These are phyloP conservation scores for Cercophora samala DNA, from an alignment of 495 filamentous ascomycete genomes.

Conservation along the genomic window DNA sequence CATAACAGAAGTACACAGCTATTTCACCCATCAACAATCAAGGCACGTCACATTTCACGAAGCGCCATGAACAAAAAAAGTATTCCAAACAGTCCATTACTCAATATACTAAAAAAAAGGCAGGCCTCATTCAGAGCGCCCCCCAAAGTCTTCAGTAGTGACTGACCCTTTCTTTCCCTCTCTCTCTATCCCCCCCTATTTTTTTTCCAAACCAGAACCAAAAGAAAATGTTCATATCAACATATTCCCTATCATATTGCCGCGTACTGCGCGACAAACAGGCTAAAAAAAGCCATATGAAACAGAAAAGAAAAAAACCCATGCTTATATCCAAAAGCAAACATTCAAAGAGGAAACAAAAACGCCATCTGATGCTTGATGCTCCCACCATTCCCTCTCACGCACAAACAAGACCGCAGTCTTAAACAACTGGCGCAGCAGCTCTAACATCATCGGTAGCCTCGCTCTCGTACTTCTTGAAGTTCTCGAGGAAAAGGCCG, in stretches of 20 bases:
- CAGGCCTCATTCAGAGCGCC: background rate
- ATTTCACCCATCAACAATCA: too few species aligned
- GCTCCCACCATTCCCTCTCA: background rate
- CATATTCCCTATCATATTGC: background rate
- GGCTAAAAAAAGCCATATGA: background rate
- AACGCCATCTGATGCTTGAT: background rate
- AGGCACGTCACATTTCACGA: too few species aligned
- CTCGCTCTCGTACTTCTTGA: constrained; percentile 50
- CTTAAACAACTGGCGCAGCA: constrained; percentile 56
- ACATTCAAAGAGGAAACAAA: background rate
- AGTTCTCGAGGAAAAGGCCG: constrained; percentile 88
- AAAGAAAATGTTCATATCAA: background rate
- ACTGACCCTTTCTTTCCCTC: background rate
- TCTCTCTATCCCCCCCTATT: background rate
- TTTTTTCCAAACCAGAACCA: background rate
- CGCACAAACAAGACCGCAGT: background rate
- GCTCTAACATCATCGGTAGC: constrained; percentile 45
- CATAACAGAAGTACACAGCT: too few species aligned
- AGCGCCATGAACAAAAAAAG: too few species aligned
- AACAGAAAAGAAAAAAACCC: background rate
- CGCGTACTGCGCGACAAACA: background rate
- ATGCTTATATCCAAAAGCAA: background rate
- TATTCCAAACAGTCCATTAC: background rate
- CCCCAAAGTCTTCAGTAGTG: background rate
- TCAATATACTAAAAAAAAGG: background rate